Evolutionary conservation across 345 rosid genomes (phyloP).

Genomic region (Eucalyptus tenuipes): DNA sequence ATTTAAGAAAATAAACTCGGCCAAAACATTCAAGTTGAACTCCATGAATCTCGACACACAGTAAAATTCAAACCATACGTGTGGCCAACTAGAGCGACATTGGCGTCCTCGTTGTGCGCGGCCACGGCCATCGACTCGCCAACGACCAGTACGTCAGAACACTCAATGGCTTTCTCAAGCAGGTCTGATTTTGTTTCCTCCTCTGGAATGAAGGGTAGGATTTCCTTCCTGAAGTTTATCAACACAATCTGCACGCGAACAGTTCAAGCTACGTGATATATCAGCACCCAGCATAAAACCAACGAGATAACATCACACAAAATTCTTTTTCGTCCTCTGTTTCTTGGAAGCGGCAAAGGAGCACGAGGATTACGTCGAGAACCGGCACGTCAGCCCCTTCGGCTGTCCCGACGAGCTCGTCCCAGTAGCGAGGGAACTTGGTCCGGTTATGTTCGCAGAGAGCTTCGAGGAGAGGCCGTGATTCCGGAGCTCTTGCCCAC

Average conservation of each 20-base stretch:
- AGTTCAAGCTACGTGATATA: not conserved
- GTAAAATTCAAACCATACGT: conserved; percentile 12
- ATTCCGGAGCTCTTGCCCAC: conserved; percentile 17
- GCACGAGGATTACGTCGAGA: conserved; percentile 20
- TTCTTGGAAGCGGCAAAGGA: not conserved
- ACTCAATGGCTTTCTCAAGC: conserved; percentile 9
- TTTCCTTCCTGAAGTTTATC: conserved; percentile 59
- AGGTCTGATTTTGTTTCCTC: not conserved
- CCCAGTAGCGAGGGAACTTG: conserved; percentile 40
- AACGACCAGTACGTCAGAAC: conserved; percentile 42
- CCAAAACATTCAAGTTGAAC: not conserved
- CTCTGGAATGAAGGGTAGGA: conserved; percentile 38
- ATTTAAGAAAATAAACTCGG: not conserved
- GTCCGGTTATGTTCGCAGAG: conserved; percentile 22
- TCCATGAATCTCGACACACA: not conserved
- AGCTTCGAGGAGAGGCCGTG: conserved; percentile 9
- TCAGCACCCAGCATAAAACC: not conserved
- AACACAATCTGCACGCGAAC: conserved; percentile 27
- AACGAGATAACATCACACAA: not conserved
- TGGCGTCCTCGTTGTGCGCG: conserved; percentile 57
- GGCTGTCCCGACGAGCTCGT: conserved; percentile 44
- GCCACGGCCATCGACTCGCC: conserved; percentile 32
- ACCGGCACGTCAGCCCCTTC: conserved; percentile 41
- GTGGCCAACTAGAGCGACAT: conserved; percentile 39
- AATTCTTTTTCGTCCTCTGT: not conserved